These are phyloP conservation scores for Penium margaritaceum DNA, from an alignment of 139 green algal species.

Conservation along the genomic window DNA sequence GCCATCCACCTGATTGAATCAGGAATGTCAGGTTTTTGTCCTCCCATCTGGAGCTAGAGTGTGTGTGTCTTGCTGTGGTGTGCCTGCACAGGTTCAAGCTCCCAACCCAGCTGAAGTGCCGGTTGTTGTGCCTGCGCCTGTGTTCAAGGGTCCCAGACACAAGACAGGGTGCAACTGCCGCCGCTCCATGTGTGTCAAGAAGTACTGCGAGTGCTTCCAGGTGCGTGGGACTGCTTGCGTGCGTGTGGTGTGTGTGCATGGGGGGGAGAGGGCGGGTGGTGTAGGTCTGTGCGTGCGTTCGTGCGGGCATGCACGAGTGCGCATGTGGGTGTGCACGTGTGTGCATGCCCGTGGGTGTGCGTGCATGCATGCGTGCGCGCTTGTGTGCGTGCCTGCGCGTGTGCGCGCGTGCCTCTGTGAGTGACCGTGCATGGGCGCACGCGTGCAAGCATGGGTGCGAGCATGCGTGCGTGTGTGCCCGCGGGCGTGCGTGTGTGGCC, in stretches of 20 bases:
- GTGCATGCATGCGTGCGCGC: background rate
- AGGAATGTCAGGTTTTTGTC: no score
- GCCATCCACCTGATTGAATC: no score
- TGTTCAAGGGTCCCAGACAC: slow-evolving; percentile 50
- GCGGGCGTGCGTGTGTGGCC: no score
- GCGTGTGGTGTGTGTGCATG: background rate
- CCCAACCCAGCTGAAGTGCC: no score
- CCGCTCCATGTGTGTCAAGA: slow-evolving; percentile 82
- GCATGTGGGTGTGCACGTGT: background rate
- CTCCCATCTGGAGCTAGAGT: no score
- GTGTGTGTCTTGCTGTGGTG: no score
- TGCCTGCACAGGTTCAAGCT: no score
- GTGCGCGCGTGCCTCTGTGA: background rate
- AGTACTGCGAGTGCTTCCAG: slow-evolving; percentile 98
- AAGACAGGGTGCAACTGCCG: slow-evolving; percentile 77
- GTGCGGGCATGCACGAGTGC: background rate
- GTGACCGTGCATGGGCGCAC: no score
- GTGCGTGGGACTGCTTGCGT: no score
- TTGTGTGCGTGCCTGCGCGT: background rate
- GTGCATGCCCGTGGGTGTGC: background rate
- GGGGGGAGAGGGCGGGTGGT: background rate
- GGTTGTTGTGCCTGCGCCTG: no score
- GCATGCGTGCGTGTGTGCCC: no score
- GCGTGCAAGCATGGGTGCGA: no score
- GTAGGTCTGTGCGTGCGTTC: background rate